Base-by-base conservation (phyloP, 106 monocot species). In the Iris macrosiphon region DNA sequence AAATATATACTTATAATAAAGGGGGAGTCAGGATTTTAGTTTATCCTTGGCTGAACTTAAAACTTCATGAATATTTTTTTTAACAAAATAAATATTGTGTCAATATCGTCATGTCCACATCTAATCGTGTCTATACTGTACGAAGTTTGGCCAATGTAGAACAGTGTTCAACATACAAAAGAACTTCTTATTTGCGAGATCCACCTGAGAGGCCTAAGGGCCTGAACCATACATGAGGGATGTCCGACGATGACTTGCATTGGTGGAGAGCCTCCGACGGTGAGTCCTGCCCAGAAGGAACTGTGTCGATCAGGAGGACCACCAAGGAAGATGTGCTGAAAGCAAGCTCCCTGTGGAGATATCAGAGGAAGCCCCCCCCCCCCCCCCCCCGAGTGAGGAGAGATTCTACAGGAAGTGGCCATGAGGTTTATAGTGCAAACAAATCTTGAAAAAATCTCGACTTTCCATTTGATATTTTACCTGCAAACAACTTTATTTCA, bases 381-480 rank as follows among this genome's bases (percentile, higher is more conserved):
- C n/a, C n/a, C n/a, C n/a, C n/a, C n/a, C 60, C 52, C 3, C 63
- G 43, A 0, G 69, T 49, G n/a, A 22, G 45, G 47, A 75, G 82
- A 10, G 79, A 82, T 37, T 76, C 82, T 15, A 48, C 46, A 11
- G 54, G 73, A 64, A 62, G 61, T 29, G 73, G 82, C 22, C 92
- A 92, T 55, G 92, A 92, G 92, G 92, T 92, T 24, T 63, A 38
- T 14, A n/a, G n/a, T n/a, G n/a, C n/a, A n/a, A n/a, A n/a, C n/a
- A n/a, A n/a, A n/a, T n/a, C n/a, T n/a, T n/a, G 13, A 4, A 9
- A 43, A 43, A 15, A 6, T 13, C 15, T 43, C n/a, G n/a, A n/a
- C n/a, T n/a, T n/a, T n/a, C n/a, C n/a, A n/a, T n/a, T n/a, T n/a
- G n/a, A n/a, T n/a, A n/a, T n/a, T n/a, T n/a, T n/a, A n/a, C n/a